These are phyloP conservation scores for Dichomitus squalens DNA, from an alignment of 1,284 basidiomycete species.

Conservation along the genomic window DNA sequence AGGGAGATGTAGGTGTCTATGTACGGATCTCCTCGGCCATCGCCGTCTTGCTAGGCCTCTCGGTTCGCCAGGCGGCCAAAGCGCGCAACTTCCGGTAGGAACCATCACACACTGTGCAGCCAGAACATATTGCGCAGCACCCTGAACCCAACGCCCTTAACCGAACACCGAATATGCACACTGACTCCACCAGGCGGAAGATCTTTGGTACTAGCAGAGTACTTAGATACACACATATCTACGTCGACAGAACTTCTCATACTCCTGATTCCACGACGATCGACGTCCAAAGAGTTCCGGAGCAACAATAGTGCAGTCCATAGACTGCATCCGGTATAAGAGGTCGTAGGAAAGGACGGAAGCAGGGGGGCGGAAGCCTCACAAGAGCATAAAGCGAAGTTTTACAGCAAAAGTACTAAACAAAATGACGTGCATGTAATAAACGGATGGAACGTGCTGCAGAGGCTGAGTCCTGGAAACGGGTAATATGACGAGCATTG, in stretches of 20 bases:
- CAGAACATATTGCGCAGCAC: too few species aligned
- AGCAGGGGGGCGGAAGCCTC: neutral
- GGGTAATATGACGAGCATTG: neutral
- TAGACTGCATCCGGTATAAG: conserved; percentile 1
- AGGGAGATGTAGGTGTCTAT: conserved; percentile 1
- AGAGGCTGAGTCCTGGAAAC: neutral
- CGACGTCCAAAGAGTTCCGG: neutral
- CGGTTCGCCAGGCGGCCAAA: too few species aligned
- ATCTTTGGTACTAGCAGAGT: neutral
- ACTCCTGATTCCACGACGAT: conserved; percentile 1
- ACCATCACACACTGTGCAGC: too few species aligned
- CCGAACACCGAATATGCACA: too few species aligned
- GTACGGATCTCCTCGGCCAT: conserved; percentile 8
- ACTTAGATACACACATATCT: neutral
- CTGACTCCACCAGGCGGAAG: neutral
- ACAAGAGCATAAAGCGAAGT: conserved; percentile 1
- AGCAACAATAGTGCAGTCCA: neutral
- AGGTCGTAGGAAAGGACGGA: neutral
- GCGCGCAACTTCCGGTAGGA: too few species aligned
- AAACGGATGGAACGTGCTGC: conserved; percentile 8
- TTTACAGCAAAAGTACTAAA: conserved; percentile 10
- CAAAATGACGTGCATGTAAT: conserved; percentile 14
- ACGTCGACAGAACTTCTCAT: neutral
- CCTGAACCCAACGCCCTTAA: too few species aligned
- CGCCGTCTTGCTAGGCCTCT: too few species aligned